Evolutionary conservation across 2,329 filamentous ascomycete species (phyloP).

Genomic region (Ophiostoma piceae): DNA sequence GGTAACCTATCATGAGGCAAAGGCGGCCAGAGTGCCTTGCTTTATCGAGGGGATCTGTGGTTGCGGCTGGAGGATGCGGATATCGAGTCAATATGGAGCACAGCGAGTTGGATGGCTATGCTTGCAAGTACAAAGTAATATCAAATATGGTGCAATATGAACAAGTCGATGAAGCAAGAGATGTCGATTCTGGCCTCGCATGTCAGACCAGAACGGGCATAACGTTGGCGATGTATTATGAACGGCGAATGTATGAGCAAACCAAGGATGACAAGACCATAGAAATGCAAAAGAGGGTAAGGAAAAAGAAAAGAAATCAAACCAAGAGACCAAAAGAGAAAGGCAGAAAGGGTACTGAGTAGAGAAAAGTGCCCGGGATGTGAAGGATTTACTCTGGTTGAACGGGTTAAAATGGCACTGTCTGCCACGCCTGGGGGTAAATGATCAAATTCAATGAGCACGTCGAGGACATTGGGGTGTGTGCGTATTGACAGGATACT

Average conservation of each 20-base stretch:
- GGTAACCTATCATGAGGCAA: not conserved
- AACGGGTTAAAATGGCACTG: not conserved
- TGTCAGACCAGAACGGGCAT: not conserved
- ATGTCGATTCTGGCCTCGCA: not conserved
- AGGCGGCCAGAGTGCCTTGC: not conserved
- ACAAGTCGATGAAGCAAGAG: not conserved
- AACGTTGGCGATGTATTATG: not conserved
- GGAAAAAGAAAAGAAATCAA: not conserved
- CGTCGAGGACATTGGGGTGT: no score
- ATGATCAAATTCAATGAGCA: not conserved
- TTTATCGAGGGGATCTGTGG: not conserved
- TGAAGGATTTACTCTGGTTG: not conserved
- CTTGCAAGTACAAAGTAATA: not conserved
- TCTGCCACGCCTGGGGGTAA: not conserved
- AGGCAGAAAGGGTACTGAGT: not conserved
- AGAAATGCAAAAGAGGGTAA: not conserved
- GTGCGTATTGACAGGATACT: not conserved
- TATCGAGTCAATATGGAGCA: not conserved
- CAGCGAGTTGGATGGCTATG: not conserved
- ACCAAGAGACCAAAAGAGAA: not conserved
- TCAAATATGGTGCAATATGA: not conserved
- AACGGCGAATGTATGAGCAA: not conserved
- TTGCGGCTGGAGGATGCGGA: constrained; percentile 1
- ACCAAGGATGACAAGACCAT: not conserved
- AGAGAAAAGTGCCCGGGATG: not conserved